Base-by-base conservation (phyloP, 768 basidiomycete genomes). In the Lentinula detonsa region DNA sequence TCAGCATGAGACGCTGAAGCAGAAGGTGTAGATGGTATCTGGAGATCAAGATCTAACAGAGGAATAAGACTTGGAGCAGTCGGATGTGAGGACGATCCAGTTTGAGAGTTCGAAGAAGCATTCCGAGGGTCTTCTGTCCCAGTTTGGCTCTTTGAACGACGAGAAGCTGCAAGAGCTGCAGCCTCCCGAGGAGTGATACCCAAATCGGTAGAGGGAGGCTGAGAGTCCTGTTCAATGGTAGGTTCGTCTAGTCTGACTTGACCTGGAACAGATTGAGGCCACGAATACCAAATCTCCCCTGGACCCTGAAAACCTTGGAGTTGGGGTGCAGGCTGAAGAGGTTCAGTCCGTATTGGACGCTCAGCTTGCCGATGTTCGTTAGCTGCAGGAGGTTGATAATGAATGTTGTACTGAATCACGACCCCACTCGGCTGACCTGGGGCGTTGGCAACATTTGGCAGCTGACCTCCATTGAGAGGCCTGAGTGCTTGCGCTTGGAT, bases 141-240 rank as follows among this genome's bases (percentile, higher is more conserved):
- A 21, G 16, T 21, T 46, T 23, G n/a, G 42, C 51, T 62, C 40
- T 69, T 73, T 50, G 77, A 70, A 61, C 89, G 79, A 62, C 82
- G 80, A 62, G 90, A 64, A 3, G 90, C 88, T 11, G 91, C 90
- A 42, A 78, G 76, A 40, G 85, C 86, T 21, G 90, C 90, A 1
- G 86, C 87, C 46, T 79, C 78, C 62, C 78, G 65, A 15, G 82
- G 76, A 31, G 18, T 34, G 2, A 46, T 21, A 4, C 16, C 71
- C 54, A 68, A 62, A 31, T 48, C 61, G 45, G 59, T 6, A 21
- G 58, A 16, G 50, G 59, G 16, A 15, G 59, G 13, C 33, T 50
- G 15, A 34, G 49, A 16, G 39, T 10, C 23, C 31, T 6, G 33
- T 31, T 31, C 45, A 13, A 5, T 55, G 18, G 31, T 39, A 18